A percentile compares a stretch with the other conserved stretches of the same genome.
These are phyloP conservation scores for Fusarium multiceps DNA, from an alignment of 2,329 filamentous ascomycete species.

Conservation along the genomic window DNA sequence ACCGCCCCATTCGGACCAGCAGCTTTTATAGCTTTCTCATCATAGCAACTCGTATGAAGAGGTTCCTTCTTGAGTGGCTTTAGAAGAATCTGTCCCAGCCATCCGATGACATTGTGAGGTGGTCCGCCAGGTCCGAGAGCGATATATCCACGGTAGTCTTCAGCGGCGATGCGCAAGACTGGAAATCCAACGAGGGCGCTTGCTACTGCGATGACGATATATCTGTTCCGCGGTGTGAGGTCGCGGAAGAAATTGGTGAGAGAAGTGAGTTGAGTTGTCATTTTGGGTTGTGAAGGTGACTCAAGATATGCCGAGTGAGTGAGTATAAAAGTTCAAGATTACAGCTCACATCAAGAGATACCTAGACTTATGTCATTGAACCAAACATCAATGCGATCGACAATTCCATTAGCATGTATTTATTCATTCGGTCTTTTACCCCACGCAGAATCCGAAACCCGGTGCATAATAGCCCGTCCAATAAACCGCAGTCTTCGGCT, in stretches of 20 bases:
- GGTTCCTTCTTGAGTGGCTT: constrained; percentile 28
- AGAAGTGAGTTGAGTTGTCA: constrained; percentile 21
- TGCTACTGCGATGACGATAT: constrained; percentile 3
- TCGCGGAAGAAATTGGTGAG: neutral
- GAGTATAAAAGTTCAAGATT: neutral
- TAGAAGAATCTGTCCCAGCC: constrained; percentile 23
- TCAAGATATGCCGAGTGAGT: neutral
- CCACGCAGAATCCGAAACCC: neutral
- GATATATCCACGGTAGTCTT: constrained; percentile 30
- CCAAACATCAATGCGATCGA: neutral
- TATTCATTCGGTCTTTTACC: neutral
- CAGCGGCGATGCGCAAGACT: constrained; percentile 10
- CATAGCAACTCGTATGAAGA: constrained; percentile 18
- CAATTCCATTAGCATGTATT: neutral
- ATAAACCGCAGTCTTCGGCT: constrained; percentile 5
- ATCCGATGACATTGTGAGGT: constrained; percentile 28
- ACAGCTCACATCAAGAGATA: neutral
- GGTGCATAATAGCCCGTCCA: neutral
- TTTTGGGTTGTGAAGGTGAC: neutral
- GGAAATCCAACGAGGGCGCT: constrained; percentile 16
- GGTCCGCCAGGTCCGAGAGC: constrained; percentile 24
- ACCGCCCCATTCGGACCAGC: constrained; percentile 19
- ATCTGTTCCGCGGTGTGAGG: neutral
- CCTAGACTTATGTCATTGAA: neutral
- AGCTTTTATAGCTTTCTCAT: neutral